Percentiles rank a stretch among this genome's conserved stretches.
Conservation (phyloP, 169 alveolate species). For the Eimeria sp. region DNA sequence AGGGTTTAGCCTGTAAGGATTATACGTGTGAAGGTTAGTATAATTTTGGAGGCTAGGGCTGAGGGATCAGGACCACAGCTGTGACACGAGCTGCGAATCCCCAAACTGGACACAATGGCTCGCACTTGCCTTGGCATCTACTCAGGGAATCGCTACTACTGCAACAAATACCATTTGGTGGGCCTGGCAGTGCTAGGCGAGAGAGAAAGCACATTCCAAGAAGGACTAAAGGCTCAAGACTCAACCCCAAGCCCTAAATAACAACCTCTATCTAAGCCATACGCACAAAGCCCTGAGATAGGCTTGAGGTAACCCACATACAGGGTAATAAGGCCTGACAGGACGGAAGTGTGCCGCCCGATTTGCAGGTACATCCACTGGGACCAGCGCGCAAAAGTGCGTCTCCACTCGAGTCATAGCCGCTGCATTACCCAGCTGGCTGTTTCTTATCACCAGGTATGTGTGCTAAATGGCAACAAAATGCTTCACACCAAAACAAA, state of each 20-base stretch:
- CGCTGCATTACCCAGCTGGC: slow-evolving; percentile 46
- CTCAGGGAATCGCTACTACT: slow-evolving; percentile 74
- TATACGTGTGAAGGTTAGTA: neutral
- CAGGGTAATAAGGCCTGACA: neutral
- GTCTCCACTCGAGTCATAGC: slow-evolving; percentile 78
- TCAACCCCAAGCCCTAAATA: neutral
- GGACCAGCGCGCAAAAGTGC: slow-evolving; percentile 82
- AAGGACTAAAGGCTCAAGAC: neutral
- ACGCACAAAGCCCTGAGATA: neutral
- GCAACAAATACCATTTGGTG: slow-evolving; percentile 80
- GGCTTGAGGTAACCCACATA: too few relatives aligned
- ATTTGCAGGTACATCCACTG: slow-evolving; percentile 78
- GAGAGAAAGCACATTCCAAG: neutral
- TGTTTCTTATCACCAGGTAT: slow-evolving; percentile 65
- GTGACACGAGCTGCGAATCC: neutral
- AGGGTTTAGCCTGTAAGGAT: neutral
- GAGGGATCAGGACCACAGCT: neutral
- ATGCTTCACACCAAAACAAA: too few relatives aligned
- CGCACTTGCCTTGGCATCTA: neutral
- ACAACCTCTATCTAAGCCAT: neutral
- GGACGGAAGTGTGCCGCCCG: neutral
- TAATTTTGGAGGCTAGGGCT: neutral
- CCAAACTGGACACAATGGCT: neutral
- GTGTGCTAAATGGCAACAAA: neutral
- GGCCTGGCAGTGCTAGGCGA: neutral